Evolutionary conservation across 2,329 filamentous ascomycete species (phyloP).

Genomic region (Trichoderma hamatum): DNA sequence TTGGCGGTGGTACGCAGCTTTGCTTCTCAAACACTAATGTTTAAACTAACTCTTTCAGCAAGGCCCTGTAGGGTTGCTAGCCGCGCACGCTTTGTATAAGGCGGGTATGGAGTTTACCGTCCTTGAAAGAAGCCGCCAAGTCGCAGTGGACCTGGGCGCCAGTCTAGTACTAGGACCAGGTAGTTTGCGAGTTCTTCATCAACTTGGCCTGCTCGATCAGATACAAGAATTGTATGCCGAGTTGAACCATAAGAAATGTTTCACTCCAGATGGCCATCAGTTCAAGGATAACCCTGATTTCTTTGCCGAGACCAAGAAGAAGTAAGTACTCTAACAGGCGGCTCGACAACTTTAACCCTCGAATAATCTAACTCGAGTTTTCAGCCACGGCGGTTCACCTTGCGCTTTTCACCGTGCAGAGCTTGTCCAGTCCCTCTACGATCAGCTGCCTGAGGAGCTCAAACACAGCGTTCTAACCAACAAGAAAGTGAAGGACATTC

Average conservation of each 20-base stretch:
- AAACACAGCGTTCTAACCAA: constrained; percentile 37
- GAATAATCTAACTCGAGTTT: background rate
- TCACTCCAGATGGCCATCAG: constrained; percentile 36
- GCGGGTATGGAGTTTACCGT: constrained; percentile 45
- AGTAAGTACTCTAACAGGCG: constrained; percentile 30
- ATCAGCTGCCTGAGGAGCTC: constrained; percentile 33
- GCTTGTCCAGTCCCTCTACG: constrained; percentile 40
- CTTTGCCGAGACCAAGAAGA: constrained; percentile 33
- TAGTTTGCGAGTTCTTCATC: constrained; percentile 38
- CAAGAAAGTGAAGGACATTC: constrained; percentile 35
- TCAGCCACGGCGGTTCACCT: constrained; percentile 35
- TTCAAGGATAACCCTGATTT: constrained; percentile 32
- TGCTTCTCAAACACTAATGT: too few relatives aligned
- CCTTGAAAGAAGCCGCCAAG: constrained; percentile 39
- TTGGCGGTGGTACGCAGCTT: background rate
- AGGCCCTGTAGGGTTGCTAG: constrained; percentile 35
- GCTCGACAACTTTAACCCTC: background rate
- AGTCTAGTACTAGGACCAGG: constrained; percentile 39
- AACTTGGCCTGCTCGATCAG: constrained; percentile 37
- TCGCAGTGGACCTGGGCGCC: constrained; percentile 37
- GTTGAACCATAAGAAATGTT: constrained; percentile 31
- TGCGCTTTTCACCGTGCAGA: constrained; percentile 42
- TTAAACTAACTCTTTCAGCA: background rate
- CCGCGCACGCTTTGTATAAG: constrained; percentile 34
- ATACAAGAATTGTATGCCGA: constrained; percentile 33